These are phyloP conservation scores for Tuber calosporum DNA, from an alignment of 495 filamentous ascomycete genomes.

Conservation along the genomic window DNA sequence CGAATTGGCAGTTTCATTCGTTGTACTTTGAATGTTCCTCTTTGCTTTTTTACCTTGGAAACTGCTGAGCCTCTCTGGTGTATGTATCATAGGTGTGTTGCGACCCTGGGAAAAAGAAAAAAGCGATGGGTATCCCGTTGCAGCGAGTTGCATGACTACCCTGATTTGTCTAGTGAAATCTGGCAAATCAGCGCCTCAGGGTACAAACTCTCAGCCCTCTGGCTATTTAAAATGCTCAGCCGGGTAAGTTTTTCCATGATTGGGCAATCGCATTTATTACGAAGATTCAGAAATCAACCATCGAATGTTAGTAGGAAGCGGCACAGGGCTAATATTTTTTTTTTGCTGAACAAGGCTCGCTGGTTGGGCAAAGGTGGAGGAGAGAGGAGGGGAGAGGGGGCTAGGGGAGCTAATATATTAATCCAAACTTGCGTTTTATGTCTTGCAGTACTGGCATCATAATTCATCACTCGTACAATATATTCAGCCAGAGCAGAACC, in stretches of 20 bases:
- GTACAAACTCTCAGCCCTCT: background rate
- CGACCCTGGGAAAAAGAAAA: background rate
- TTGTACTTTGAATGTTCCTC: background rate
- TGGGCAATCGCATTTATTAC: constrained; percentile 4
- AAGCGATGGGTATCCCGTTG: background rate
- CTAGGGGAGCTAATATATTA: background rate
- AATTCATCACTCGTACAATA: background rate
- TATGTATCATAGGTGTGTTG: background rate
- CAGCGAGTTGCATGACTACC: background rate
- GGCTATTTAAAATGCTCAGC: constrained; percentile 6
- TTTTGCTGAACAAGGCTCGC: background rate
- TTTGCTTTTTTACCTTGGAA: background rate
- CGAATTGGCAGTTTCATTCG: background rate
- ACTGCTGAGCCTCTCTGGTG: background rate
- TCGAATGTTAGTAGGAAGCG: background rate
- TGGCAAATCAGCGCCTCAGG: background rate
- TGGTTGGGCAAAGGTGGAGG: background rate
- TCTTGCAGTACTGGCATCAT: background rate
- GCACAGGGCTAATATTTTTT: background rate
- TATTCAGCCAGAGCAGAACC: background rate
- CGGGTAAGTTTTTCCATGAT: background rate
- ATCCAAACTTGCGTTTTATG: background rate
- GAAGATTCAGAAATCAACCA: constrained; percentile 2
- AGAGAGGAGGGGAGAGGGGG: background rate
- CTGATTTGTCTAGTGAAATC: background rate